A percentile compares a stretch with the other conserved stretches of the same genome.
Conservation (phyloP, 2,329 filamentous ascomycete genomes). For the Cladosporium cucumerinum region DNA sequence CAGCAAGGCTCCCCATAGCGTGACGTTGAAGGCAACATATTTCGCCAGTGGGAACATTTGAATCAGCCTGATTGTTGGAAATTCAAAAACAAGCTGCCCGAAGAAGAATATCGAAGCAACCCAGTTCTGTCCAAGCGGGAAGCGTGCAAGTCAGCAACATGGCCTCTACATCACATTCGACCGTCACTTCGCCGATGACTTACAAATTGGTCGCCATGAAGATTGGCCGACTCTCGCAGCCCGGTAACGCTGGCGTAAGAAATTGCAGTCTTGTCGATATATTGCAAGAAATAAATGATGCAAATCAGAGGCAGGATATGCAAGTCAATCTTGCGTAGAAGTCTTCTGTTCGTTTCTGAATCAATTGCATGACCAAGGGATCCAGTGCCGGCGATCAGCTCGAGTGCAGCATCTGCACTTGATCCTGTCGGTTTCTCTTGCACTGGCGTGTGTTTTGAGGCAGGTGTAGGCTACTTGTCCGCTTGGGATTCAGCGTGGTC, state of each 20-base stretch:
- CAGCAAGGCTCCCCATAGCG: constrained; percentile 19
- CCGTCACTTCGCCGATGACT: neutral
- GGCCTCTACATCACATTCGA: neutral
- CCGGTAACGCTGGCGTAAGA: neutral
- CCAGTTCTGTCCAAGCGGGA: neutral
- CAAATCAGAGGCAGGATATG: neutral
- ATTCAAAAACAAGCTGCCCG: constrained; percentile 20
- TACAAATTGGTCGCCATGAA: neutral
- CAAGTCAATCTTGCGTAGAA: neutral
- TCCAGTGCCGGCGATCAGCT: neutral
- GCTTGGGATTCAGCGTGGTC: neutral
- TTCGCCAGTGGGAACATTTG: constrained; percentile 20
- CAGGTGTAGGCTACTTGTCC: neutral
- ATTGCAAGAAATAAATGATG: neutral
- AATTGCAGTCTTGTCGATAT: neutral
- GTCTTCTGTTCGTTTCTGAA: neutral
- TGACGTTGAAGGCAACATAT: constrained; percentile 22
- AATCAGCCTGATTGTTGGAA: constrained; percentile 19
- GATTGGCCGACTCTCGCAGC: neutral
- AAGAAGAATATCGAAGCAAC: neutral
- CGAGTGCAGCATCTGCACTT: neutral
- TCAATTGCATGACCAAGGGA: neutral
- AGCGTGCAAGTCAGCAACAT: neutral
- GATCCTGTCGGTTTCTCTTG: neutral
- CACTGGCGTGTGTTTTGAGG: neutral